Evolutionary conservation across 306 rosid species (phyloP).

Genomic region (Quercus dentata): DNA sequence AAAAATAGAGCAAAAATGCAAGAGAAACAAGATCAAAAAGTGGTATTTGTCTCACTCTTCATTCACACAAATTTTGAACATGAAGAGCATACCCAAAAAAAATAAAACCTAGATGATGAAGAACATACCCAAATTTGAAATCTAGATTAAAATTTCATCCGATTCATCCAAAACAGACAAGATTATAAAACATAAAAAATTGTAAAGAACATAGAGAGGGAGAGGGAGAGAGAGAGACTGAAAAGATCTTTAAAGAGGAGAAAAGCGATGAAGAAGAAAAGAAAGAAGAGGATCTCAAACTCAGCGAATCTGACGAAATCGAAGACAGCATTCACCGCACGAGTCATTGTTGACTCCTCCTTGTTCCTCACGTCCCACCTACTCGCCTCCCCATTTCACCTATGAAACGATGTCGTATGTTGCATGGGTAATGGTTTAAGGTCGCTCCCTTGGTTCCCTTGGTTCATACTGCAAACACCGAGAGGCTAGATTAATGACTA

Average conservation of each 20-base stretch:
- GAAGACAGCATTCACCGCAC: constrained; percentile 47
- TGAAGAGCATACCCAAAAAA: no score
- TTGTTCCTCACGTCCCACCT: constrained; percentile 23
- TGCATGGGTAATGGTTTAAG: no score
- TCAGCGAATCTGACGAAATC: constrained; percentile 63
- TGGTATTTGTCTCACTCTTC: no score
- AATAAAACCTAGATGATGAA: no score
- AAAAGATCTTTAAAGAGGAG: constrained; percentile 83
- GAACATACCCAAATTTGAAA: no score
- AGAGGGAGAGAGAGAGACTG: constrained; percentile 14
- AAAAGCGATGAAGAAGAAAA: constrained; percentile 72
- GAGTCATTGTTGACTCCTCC: constrained; percentile 49
- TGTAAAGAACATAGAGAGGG: not conserved
- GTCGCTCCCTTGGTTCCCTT: no score
- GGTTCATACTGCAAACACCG: no score
- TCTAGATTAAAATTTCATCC: not conserved
- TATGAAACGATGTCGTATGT: no score
- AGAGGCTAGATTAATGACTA: no score
- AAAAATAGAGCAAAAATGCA: no score
- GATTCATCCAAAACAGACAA: not conserved
- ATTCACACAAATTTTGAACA: no score
- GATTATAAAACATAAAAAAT: not conserved
- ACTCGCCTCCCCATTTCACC: constrained; percentile 41
- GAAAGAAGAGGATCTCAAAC: constrained; percentile 87
- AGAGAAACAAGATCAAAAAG: no score